A percentile compares a stretch with the other conserved stretches of the same genome.
phyloP scores from a whole-genome alignment of 805 yeast species.

The Kodamaea kakaduensis region DNA sequence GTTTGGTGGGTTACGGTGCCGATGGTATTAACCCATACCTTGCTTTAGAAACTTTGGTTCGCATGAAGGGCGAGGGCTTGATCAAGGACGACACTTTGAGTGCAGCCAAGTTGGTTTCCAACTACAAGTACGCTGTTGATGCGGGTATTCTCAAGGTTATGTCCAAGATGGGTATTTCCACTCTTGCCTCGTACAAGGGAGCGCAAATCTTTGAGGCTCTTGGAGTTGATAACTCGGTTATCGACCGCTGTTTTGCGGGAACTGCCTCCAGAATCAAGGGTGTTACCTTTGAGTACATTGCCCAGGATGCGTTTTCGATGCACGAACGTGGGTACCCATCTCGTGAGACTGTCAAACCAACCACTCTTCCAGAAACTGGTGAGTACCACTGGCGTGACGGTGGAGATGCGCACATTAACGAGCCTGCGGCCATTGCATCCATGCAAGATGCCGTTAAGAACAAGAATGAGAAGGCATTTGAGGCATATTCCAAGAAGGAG shows the following conservation, averaged over 20 bases:
- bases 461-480: slow-evolving; percentile 91
- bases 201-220: slow-evolving; percentile 97
- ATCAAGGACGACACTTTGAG: slow-evolving; percentile 51
- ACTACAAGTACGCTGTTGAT: slow-evolving; percentile 82
- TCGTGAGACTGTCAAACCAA: slow-evolving; percentile 64
- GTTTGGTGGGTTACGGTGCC: slow-evolving; percentile 93
- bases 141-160: slow-evolving; percentile 93
- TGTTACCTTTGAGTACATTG: slow-evolving; percentile 90
- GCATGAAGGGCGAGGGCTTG: slow-evolving; percentile 79
- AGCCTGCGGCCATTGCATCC: slow-evolving; percentile 91
- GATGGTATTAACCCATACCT: slow-evolving; percentile 94
- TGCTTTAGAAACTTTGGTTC: slow-evolving; percentile 82
- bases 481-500: slow-evolving; percentile 83
- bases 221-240: slow-evolving; percentile 92
- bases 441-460: slow-evolving; percentile 98
- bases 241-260: slow-evolving; percentile 93
- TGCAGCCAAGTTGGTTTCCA: slow-evolving; percentile 59
- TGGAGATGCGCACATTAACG: slow-evolving; percentile 92
- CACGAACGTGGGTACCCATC: slow-evolving; percentile 91
- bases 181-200: slow-evolving; percentile 97
- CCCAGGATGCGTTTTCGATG: slow-evolving; percentile 92
- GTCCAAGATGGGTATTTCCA: slow-evolving; percentile 99
- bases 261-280: slow-evolving; percentile 97
- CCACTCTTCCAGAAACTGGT: slow-evolving; percentile 87
- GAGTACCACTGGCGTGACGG: slow-evolving; percentile 99